These are phyloP conservation scores for Quercus tomentella DNA, from an alignment of 331 rosid species.

Conservation along the genomic window DNA sequence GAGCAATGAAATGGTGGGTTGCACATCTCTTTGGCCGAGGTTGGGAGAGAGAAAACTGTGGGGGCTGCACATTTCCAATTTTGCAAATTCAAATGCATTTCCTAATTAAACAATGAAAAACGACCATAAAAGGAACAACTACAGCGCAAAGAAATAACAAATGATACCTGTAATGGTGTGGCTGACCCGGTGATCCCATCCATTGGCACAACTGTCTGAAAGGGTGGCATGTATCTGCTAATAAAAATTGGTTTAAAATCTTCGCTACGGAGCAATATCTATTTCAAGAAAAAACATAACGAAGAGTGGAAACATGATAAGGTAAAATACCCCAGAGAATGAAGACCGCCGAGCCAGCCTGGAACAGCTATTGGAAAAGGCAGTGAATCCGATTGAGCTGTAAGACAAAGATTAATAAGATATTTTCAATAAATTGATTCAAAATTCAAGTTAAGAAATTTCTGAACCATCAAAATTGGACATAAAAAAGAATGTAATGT, in stretches of 20 bases:
- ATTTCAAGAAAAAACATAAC: constrained; percentile 4
- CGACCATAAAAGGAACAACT: neutral
- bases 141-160: neutral
- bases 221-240: constrained; percentile 30
- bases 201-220: constrained; percentile 27
- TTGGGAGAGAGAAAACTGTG: constrained; percentile 30
- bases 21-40: constrained; percentile 50
- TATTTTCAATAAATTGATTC: constrained; percentile 14
- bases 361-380: constrained; percentile 35
- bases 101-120: neutral
- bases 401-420: constrained; percentile 14
- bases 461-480: neutral
- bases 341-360: constrained; percentile 35
- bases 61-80: constrained; percentile 41
- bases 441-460: constrained; percentile 3
- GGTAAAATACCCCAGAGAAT: constrained; percentile 47
- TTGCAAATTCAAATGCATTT: constrained; percentile 7
- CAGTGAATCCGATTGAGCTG: constrained; percentile 35
- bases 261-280: constrained; percentile 14
- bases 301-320: constrained; percentile 9
- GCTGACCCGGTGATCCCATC: constrained; percentile 25
- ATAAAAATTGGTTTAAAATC: constrained; percentile 12
- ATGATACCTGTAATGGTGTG: constrained; percentile 35
- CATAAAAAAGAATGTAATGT: neutral
- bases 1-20: constrained; percentile 67